Conservation (phyloP, 2,329 filamentous ascomycete species). For the Neoarthrinium moseri region DNA sequence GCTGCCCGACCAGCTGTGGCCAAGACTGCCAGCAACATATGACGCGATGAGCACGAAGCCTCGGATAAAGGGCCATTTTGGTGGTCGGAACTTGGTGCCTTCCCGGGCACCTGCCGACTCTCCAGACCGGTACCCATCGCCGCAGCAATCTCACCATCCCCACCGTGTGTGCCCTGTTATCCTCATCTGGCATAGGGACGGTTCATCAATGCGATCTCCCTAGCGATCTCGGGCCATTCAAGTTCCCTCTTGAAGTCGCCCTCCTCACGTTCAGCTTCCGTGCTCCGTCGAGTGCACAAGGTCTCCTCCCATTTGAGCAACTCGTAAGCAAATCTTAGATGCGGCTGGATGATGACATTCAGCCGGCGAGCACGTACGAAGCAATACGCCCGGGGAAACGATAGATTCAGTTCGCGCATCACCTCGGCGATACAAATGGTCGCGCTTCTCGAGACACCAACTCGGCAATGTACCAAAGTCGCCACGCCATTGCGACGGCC, state of each 20-base stretch:
- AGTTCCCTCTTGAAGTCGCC: slow-evolving; percentile 67
- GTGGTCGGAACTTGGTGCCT: too few species aligned
- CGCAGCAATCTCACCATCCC: too few species aligned
- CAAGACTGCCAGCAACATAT: too few species aligned
- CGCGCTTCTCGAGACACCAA: slow-evolving; percentile 91
- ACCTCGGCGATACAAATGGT: slow-evolving; percentile 99
- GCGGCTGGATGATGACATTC: slow-evolving; percentile 98
- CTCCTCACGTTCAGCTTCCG: slow-evolving; percentile 35
- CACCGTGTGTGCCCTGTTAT: not conserved
- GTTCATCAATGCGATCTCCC: slow-evolving; percentile 95
- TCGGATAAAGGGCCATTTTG: too few species aligned
- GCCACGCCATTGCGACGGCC: slow-evolving; percentile 76
- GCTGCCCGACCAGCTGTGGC: too few species aligned
- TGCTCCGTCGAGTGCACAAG: slow-evolving; percentile 54
- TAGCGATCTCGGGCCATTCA: slow-evolving; percentile 85
- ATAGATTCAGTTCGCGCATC: slow-evolving; percentile 78
- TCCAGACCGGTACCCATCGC: too few species aligned
- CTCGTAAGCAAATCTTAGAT: slow-evolving; percentile 92
- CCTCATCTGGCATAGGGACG: slow-evolving; percentile 76
- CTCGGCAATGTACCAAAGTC: slow-evolving; percentile 92
- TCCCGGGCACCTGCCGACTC: too few species aligned
- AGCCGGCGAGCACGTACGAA: slow-evolving; percentile 89
- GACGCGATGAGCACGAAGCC: too few species aligned
- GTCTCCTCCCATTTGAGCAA: slow-evolving; percentile 93
- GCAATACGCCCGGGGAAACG: slow-evolving; percentile 91